Base-by-base conservation (phyloP, 352 stramenopile species). In the Globisporangium yorkense region DNA sequence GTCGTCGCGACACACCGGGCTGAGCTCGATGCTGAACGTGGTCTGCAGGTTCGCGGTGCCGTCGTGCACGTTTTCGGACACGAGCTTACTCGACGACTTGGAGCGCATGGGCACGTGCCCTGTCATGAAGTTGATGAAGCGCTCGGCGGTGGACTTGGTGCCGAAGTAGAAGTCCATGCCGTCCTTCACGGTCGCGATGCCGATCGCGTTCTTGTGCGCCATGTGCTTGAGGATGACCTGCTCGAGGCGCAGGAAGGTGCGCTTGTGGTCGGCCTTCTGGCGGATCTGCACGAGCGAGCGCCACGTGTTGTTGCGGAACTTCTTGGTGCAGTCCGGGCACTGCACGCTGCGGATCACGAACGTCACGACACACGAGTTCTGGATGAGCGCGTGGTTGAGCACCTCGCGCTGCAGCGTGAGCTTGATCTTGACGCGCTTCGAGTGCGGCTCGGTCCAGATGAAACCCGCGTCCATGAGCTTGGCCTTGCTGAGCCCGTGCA, bases 361-460 rank as follows among this genome's bases (percentile, higher is more conserved):
- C 12, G 79, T 86, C 24, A 89, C 58, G 53, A 82, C 60, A 61
- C 75, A 88, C 61, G 72, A 54, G 63, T 89, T 86, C 58, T 91
- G 80, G 41, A 92, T 63, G 31, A 84, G 48, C 8, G 79, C 80
- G 63, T 90, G 74, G 54, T 82, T 84, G n/a, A 83, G 62, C 27
- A 91, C 75, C 52, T 95, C 81, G 9, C 77, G 71, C 65, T 87
- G 77, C 45, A 90, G 66, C 40, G 66, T 84, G 37, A 92, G 71
- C 27, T 82, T 74, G 41, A 92, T 54, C 57, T 92, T 92, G 45
- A 94, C 56, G 50, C 84, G 80, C 53, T 89, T 88, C 16, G 75
- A 88, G 68, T 94, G 84, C 16, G 75, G 82, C 60, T 94, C 84
- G 2, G 84, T 94, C 84, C 84, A 94, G 54, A 94, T 77, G 56